A percentile compares a stretch with the other conserved stretches of the same genome.
Conservation (phyloP, 2,329 filamentous ascomycete species). For the Akanthomyces lecanii region DNA sequence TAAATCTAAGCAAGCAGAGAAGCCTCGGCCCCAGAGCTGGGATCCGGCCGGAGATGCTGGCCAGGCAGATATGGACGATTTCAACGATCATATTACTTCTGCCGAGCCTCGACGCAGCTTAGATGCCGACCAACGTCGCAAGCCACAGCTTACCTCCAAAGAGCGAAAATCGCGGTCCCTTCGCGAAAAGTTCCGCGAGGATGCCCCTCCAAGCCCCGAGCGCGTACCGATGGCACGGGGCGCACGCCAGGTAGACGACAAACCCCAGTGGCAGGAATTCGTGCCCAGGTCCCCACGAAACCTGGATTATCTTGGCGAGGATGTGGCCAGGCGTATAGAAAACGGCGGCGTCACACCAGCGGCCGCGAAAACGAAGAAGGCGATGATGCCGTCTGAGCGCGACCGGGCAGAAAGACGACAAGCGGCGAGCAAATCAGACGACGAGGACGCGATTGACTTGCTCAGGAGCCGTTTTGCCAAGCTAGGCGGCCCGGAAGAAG, state of each 20-base stretch:
- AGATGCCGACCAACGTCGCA: slow-evolving; percentile 20
- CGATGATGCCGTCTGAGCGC: not conserved
- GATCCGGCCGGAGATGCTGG: slow-evolving; percentile 24
- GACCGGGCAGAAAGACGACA: not conserved
- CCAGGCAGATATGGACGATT: not conserved
- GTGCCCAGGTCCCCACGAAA: slow-evolving; percentile 39
- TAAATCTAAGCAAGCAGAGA: slow-evolving; percentile 28
- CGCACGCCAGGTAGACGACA: slow-evolving; percentile 21
- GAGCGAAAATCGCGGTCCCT: slow-evolving; percentile 22
- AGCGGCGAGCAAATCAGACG: slow-evolving; percentile 1
- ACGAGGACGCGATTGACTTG: slow-evolving; percentile 40
- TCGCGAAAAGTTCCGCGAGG: slow-evolving; percentile 34
- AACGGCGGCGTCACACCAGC: slow-evolving; percentile 24
- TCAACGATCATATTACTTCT: not conserved
- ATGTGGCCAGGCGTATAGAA: slow-evolving; percentile 28
- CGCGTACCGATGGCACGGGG: not conserved
- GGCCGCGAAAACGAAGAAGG: slow-evolving; percentile 16
- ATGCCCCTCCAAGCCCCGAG: slow-evolving; percentile 17
- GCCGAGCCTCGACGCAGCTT: slow-evolving; percentile 24
- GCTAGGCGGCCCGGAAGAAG: slow-evolving; percentile 37
- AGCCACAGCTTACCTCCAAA: not conserved
- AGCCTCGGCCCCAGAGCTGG: slow-evolving; percentile 28
- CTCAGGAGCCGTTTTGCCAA: slow-evolving; percentile 43
- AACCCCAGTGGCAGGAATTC: slow-evolving; percentile 39
- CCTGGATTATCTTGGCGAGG: slow-evolving; percentile 34